These are phyloP conservation scores for Cokeromyces recurvatus DNA, from an alignment of 371 early-diverging fungal species.

Conservation along the genomic window DNA sequence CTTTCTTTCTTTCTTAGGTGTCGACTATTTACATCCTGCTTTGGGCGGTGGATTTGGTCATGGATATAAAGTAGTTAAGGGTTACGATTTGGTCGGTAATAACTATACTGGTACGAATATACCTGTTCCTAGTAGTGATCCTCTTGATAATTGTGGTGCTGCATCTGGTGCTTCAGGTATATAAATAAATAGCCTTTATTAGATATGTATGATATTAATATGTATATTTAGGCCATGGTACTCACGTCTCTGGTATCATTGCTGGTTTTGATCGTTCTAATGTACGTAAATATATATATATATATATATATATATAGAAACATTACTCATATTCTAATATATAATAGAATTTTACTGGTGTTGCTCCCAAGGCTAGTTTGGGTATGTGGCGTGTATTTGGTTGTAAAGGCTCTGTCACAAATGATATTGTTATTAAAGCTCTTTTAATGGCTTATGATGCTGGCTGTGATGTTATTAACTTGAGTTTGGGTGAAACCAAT, in stretches of 20 bases:
- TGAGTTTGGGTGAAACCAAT: conserved; percentile 63
- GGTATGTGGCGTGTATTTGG: conserved; percentile 62
- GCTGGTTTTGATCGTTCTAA: conserved; percentile 45
- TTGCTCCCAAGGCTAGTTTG: conserved; percentile 59
- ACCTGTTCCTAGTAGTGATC: conserved; percentile 28
- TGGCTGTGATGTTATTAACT: conserved; percentile 55
- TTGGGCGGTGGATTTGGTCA: conserved; percentile 67
- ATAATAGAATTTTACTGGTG: conserved; percentile 50
- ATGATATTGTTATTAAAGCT: conserved; percentile 59
- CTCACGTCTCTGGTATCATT: conserved; percentile 64
- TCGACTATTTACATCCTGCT: conserved; percentile 67
- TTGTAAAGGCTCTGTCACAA: conserved; percentile 50
- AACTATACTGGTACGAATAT: conserved; percentile 31
- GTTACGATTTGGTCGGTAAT: conserved; percentile 61
- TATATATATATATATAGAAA: too few species aligned
- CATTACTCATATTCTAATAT: too few species aligned
- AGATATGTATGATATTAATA: not conserved
- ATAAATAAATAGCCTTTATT: not conserved
- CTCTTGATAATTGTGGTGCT: conserved; percentile 39
- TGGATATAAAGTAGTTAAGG: conserved; percentile 51
- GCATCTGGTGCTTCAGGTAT: conserved; percentile 26
- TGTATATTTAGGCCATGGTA: conserved; percentile 48
- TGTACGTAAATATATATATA: too few species aligned
- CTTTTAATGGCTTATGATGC: conserved; percentile 57
- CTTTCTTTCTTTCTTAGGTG: too few species aligned